phyloP scores from a whole-genome alignment of 805 yeast species.

The Sugiyamaella lignohabitans region DNA sequence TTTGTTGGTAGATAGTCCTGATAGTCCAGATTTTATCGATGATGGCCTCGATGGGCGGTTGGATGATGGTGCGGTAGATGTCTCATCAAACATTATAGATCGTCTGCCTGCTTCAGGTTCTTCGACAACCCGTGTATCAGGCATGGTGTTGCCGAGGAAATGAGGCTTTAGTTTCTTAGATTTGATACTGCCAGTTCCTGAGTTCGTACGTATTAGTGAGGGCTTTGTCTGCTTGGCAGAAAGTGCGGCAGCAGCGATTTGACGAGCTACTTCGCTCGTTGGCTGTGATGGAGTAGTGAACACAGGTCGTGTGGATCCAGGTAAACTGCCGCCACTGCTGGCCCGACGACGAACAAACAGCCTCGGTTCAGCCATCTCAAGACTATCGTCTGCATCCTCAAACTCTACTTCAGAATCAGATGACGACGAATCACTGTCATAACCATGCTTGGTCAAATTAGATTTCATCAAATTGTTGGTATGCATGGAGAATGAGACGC shows the following conservation, averaged over 20 bases:
- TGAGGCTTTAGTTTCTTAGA: conserved; percentile 26
- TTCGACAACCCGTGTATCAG: conserved; percentile 27
- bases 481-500: conserved; percentile 73
- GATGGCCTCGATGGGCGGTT: conserved; percentile 3
- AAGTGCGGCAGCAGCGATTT: not conserved
- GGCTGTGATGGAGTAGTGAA: not conserved
- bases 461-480: conserved; percentile 44
- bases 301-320: not conserved
- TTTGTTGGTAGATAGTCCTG: not conserved
- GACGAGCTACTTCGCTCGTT: not conserved
- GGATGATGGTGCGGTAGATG: not conserved
- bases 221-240: conserved; percentile 1
- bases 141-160: conserved; percentile 30
- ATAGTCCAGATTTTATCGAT: conserved; percentile 1
- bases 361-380: not conserved
- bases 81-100: conserved; percentile 25
- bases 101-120: conserved; percentile 25
- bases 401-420: conserved; percentile 17
- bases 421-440: conserved; percentile 11
- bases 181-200: conserved; percentile 10
- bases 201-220: conserved; percentile 23
- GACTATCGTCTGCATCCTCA: not conserved
- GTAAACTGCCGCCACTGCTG: not conserved
- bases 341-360: conserved; percentile 1
- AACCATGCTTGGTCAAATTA: conserved; percentile 19